Evolutionary conservation across 495 filamentous ascomycete genomes (phyloP).

Genomic region (Durotheca rogersii): DNA sequence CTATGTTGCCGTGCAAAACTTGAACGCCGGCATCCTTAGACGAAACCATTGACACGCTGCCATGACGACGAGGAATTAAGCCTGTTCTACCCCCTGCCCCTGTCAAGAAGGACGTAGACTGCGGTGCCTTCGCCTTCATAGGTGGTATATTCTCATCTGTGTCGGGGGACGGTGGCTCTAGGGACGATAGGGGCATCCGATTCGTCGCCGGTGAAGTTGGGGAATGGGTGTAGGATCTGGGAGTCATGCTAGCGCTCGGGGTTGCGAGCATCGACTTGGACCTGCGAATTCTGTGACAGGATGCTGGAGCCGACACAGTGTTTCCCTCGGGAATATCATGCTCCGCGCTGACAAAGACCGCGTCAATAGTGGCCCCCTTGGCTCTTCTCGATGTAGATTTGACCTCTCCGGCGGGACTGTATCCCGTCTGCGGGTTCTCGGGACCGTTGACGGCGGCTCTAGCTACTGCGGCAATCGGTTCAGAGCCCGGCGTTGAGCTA

Average conservation of each 20-base stretch:
- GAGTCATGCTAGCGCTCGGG: slow-evolving; percentile 37
- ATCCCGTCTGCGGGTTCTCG: slow-evolving; percentile 28
- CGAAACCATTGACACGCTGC: slow-evolving; percentile 3
- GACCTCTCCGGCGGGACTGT: slow-evolving; percentile 39
- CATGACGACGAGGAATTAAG: slow-evolving; percentile 21
- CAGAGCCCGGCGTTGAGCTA: background rate
- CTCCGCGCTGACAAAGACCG: slow-evolving; percentile 43
- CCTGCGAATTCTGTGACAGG: slow-evolving; percentile 71
- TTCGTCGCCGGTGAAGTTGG: slow-evolving; percentile 33
- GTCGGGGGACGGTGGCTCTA: background rate
- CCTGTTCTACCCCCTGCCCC: slow-evolving; percentile 33
- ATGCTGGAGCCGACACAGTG: slow-evolving; percentile 67
- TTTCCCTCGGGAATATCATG: slow-evolving; percentile 59
- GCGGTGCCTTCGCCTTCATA: slow-evolving; percentile 41
- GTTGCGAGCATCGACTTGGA: slow-evolving; percentile 70
- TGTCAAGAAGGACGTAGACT: slow-evolving; percentile 65
- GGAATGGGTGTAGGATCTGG: slow-evolving; percentile 6
- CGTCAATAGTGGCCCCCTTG: slow-evolving; percentile 40
- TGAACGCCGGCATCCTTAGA: background rate
- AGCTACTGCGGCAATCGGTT: background rate
- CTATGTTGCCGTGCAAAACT: slow-evolving; percentile 2
- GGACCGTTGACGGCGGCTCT: background rate
- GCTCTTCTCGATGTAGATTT: slow-evolving; percentile 35
- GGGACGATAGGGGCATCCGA: slow-evolving; percentile 25
- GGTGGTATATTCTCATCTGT: slow-evolving; percentile 4